phyloP scores from a whole-genome alignment of 169 alveolate species.

The Eimeria maxima region DNA sequence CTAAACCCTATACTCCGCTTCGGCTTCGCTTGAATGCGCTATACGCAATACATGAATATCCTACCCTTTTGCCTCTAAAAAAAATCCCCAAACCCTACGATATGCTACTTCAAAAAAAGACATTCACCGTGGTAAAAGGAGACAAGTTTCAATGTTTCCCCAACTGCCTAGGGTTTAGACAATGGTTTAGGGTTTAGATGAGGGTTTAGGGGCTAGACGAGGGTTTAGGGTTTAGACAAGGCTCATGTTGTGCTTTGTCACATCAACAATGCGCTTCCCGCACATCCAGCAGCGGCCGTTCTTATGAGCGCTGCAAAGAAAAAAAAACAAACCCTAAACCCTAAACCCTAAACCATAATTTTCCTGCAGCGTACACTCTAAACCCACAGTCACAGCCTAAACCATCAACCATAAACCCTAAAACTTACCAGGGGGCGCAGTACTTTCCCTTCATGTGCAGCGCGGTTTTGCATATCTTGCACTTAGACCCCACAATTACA shows the following conservation, averaged over 20 bases:
- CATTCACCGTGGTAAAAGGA: not conserved
- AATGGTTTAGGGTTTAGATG: slow-evolving; percentile 3
- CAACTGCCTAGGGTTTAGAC: not conserved
- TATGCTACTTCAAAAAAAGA: too few relatives aligned
- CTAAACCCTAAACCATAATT: not conserved
- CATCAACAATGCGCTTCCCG: slow-evolving; percentile 83
- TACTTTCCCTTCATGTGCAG: slow-evolving; percentile 83
- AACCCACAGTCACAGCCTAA: not conserved
- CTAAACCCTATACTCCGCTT: not conserved
- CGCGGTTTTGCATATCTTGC: slow-evolving; percentile 79
- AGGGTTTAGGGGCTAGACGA: too few relatives aligned
- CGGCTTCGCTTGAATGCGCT: too few relatives aligned
- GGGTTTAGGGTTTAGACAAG: slow-evolving; percentile 75
- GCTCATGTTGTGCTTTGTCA: slow-evolving; percentile 82
- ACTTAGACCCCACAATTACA: slow-evolving; percentile 80
- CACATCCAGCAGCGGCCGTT: slow-evolving; percentile 84
- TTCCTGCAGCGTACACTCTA: not conserved
- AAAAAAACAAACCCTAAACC: slow-evolving; percentile 9
- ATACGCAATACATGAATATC: too few relatives aligned
- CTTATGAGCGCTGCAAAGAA: slow-evolving; percentile 84
- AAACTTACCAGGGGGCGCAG: slow-evolving; percentile 82
- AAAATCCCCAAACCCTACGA: too few relatives aligned
- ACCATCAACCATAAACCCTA: not conserved
- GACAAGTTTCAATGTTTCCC: not conserved
- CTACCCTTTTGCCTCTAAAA: too few relatives aligned